Conservation (phyloP, 2,329 filamentous ascomycete species). For the Paradendryphiella salina region DNA sequence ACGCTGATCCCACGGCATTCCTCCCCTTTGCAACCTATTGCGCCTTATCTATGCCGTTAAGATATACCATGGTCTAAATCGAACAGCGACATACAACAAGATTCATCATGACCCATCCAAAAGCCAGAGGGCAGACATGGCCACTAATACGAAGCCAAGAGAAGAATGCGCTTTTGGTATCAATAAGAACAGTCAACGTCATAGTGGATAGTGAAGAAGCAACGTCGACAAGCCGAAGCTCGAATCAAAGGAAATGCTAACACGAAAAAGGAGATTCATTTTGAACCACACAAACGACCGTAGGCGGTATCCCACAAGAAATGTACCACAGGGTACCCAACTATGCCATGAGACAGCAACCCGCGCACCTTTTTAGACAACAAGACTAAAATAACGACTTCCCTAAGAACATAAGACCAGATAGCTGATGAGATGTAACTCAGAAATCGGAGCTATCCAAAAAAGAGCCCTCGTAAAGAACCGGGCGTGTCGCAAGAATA, state of each 20-base stretch:
- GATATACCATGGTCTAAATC: neutral
- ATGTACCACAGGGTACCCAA: constrained; percentile 33
- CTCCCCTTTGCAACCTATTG: neutral
- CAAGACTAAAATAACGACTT: constrained; percentile 31
- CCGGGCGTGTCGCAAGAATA: constrained; percentile 41
- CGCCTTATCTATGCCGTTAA: neutral
- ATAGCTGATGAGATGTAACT: constrained; percentile 37
- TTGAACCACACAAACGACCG: constrained; percentile 23
- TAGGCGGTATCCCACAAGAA: constrained; percentile 30
- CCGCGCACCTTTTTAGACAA: constrained; percentile 33
- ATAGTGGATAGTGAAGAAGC: constrained; percentile 30
- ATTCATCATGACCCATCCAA: no score
- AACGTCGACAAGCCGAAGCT: constrained; percentile 18
- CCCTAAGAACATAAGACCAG: constrained; percentile 38
- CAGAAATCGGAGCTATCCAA: constrained; percentile 45
- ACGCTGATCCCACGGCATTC: neutral
- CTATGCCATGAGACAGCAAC: constrained; percentile 26
- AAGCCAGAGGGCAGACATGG: neutral
- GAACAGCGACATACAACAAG: neutral
- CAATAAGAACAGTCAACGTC: constrained; percentile 26
- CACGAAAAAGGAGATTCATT: constrained; percentile 35
- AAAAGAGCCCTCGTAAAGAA: constrained; percentile 41
- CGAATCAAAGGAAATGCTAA: constrained; percentile 19
- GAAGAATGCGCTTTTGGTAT: constrained; percentile 19
- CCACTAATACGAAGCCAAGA: constrained; percentile 3